These are phyloP conservation scores for Psilocybe cubensis DNA, from an alignment of 768 basidiomycete genomes.

Conservation along the genomic window DNA sequence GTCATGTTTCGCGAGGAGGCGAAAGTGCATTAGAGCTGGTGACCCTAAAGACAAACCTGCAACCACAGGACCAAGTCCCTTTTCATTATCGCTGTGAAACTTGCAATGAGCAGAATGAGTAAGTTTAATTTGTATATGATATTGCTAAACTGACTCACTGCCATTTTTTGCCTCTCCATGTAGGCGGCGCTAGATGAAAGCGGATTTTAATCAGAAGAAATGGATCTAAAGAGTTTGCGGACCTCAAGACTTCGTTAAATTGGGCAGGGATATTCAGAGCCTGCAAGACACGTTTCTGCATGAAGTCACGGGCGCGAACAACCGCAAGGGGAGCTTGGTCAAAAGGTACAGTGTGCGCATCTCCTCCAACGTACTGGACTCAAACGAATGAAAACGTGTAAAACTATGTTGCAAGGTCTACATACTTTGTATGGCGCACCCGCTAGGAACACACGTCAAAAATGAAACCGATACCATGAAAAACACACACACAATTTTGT, in stretches of 20 bases:
- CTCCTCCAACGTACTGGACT: constrained; percentile 74
- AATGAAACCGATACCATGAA: neutral
- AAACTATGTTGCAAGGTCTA: neutral
- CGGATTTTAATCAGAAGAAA: neutral
- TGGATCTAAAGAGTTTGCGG: neutral
- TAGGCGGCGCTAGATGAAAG: constrained; percentile 64
- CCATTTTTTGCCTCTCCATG: constrained; percentile 86
- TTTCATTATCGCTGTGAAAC: constrained; percentile 84
- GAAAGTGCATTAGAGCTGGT: constrained; percentile 81
- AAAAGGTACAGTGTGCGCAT: constrained; percentile 73
- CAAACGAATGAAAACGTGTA: neutral
- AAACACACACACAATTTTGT: constrained; percentile 66
- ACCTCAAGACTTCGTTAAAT: constrained; percentile 82
- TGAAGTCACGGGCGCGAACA: constrained; percentile 56
- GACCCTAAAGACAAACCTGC: constrained; percentile 81
- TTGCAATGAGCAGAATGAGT: constrained; percentile 26
- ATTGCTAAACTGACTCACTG: constrained; percentile 45
- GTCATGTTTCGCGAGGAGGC: constrained; percentile 45
- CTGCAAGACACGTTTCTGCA: constrained; percentile 53
- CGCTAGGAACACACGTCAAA: constrained; percentile 43
- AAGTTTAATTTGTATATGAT: neutral
- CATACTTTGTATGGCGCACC: constrained; percentile 80
- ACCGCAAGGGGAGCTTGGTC: constrained; percentile 62
- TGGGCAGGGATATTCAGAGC: constrained; percentile 41
- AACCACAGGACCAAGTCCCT: constrained; percentile 71